Conservation (phyloP, 2,329 filamentous ascomycete genomes). For the Colletotrichum sp. region DNA sequence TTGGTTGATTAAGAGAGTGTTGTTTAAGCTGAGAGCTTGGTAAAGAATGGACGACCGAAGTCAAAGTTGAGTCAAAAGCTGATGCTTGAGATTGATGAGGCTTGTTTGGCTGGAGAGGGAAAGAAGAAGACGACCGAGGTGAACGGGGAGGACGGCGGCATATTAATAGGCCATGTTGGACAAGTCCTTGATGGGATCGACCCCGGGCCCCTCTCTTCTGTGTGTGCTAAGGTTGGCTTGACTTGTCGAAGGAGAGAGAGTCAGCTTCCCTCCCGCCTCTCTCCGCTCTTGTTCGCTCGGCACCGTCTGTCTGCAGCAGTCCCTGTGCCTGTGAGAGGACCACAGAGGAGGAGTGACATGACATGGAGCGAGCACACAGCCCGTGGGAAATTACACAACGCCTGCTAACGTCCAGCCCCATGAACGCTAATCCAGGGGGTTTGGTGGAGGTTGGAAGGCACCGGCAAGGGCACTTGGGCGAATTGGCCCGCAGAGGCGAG, state of each 20-base stretch:
- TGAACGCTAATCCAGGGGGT: slow-evolving; percentile 24
- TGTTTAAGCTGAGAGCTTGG: slow-evolving; percentile 36
- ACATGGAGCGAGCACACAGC: not conserved
- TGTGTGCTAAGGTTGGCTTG: not conserved
- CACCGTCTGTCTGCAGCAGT: not conserved
- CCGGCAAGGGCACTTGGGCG: slow-evolving; percentile 13
- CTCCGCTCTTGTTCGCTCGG: not conserved
- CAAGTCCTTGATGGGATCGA: slow-evolving; percentile 11
- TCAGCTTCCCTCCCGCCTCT: slow-evolving; percentile 19
- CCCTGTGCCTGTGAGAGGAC: not conserved
- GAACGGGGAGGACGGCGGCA: slow-evolving; percentile 38
- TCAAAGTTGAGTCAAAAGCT: slow-evolving; percentile 51
- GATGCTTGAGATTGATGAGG: slow-evolving; percentile 39
- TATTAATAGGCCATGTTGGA: slow-evolving; percentile 49
- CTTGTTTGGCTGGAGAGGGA: slow-evolving; percentile 49
- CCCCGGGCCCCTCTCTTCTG: slow-evolving; percentile 17
- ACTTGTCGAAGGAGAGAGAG: slow-evolving; percentile 21
- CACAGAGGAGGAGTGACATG: slow-evolving; percentile 2
- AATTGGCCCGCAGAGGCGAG: slow-evolving; percentile 7
- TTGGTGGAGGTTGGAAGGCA: slow-evolving; percentile 20
- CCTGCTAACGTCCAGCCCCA: slow-evolving; percentile 7
- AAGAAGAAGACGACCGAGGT: slow-evolving; percentile 28
- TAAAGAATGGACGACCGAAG: slow-evolving; percentile 66
- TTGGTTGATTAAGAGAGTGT: slow-evolving; percentile 31
- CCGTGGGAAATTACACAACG: slow-evolving; percentile 22